Evolutionary conservation across 1,284 basidiomycete genomes (phyloP).

Genomic region (Cryptococcus maquisensis): DNA sequence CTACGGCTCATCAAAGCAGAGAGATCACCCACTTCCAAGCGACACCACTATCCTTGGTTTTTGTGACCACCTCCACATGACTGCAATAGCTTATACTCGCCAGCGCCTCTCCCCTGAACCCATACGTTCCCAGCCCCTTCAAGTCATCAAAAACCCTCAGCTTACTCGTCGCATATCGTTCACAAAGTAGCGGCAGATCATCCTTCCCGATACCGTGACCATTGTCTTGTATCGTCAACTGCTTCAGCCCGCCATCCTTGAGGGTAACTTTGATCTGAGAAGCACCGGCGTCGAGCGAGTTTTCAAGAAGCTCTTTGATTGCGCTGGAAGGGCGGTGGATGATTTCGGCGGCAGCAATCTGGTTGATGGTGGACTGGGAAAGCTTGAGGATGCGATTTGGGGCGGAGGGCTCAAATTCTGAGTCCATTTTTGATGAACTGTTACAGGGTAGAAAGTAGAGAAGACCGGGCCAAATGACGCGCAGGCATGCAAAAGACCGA

Average conservation of each 20-base stretch:
- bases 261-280: conserved; percentile 81
- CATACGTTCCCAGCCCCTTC: conserved; percentile 81
- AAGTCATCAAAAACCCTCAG: conserved; percentile 82
- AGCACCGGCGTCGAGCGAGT: conserved; percentile 86
- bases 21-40: conserved; percentile 74
- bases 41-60: conserved; percentile 71
- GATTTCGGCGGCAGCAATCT: conserved; percentile 71
- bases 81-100: conserved; percentile 96
- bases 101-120: conserved; percentile 94
- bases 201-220: conserved; percentile 80
- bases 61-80: conserved; percentile 81
- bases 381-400: conserved; percentile 50
- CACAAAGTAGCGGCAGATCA: conserved; percentile 86
- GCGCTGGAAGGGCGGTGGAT: conserved; percentile 95
- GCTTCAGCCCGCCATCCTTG: conserved; percentile 93
- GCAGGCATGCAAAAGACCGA: conserved; percentile 1
- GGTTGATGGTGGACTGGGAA: conserved; percentile 56
- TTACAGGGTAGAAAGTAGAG: not conserved
- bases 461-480: conserved; percentile 9
- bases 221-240: conserved; percentile 95
- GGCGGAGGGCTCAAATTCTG: conserved; percentile 20
- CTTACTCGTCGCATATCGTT: conserved; percentile 95
- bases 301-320: conserved; percentile 94
- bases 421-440: not conserved
- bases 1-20: not conserved